Conservation (phyloP, 78 protist species). For the Dictyostelium intermedium region DNA sequence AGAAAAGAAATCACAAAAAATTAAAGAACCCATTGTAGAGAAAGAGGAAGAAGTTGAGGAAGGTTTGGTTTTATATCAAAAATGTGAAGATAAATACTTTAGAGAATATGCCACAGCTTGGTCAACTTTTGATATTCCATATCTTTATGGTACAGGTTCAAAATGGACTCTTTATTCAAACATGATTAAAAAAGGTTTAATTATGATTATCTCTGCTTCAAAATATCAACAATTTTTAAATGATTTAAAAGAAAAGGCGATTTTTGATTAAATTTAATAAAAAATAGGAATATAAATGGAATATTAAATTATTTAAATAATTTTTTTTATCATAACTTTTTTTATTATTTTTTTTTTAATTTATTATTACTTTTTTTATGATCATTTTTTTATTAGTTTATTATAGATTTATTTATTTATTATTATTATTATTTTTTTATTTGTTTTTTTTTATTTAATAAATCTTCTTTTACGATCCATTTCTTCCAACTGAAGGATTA, state of each 20-base stretch:
- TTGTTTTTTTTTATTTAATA: neutral
- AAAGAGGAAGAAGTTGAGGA: neutral
- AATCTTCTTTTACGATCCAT: conserved; percentile 60
- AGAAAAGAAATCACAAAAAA: neutral
- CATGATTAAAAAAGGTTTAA: conserved; percentile 42
- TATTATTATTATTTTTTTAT: neutral
- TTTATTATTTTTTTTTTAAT: neutral
- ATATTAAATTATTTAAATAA: too few relatives aligned
- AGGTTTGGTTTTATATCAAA: conserved; percentile 12
- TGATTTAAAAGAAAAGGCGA: conserved; percentile 39
- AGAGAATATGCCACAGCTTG: conserved; percentile 35
- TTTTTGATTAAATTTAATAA: conserved; percentile 8
- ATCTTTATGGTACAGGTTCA: conserved; percentile 45
- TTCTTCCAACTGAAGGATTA: conserved; percentile 36
- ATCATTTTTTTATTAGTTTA: conserved; percentile 6
- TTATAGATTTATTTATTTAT: neutral
- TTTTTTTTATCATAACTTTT: too few relatives aligned
- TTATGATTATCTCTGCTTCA: conserved; percentile 40
- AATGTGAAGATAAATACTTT: conserved; percentile 46
- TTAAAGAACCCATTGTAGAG: neutral
- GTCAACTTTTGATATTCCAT: conserved; percentile 50
- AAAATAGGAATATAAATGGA: neutral
- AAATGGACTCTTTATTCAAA: conserved; percentile 50
- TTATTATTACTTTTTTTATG: neutral
- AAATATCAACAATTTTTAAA: conserved; percentile 18